Evolutionary conservation across 805 yeast species (phyloP).

Genomic region (Teunomyces gatunensis): DNA sequence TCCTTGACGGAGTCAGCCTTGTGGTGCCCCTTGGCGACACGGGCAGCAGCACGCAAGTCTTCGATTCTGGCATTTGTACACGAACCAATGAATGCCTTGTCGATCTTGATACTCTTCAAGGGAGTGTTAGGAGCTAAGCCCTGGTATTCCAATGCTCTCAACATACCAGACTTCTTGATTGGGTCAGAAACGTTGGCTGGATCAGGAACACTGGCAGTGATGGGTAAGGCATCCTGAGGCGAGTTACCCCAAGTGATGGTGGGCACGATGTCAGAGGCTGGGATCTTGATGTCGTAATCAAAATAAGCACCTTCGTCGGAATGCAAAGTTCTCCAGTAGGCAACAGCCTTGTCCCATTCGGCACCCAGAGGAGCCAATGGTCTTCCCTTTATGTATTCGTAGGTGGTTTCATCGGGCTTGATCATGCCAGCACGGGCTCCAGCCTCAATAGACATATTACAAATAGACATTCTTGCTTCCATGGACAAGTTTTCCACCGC

Average conservation of each 20-base stretch:
- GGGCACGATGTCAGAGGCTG: slow-evolving; percentile 85
- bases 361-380: slow-evolving; percentile 93
- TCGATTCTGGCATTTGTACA: slow-evolving; percentile 98
- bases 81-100: slow-evolving; percentile 96
- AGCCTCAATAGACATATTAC: slow-evolving; percentile 98
- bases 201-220: slow-evolving; percentile 86
- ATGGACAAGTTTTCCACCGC: slow-evolving; percentile 87
- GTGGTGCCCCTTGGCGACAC: slow-evolving; percentile 84
- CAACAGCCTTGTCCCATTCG: slow-evolving; percentile 92
- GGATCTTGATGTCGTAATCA: slow-evolving; percentile 77
- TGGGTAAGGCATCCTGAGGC: slow-evolving; percentile 97
- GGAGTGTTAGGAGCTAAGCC: slow-evolving; percentile 85
- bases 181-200: slow-evolving; percentile 73
- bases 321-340: slow-evolving; percentile 85
- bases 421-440: slow-evolving; percentile 99
- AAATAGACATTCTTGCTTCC: slow-evolving; percentile 99
- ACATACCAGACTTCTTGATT: slow-evolving; percentile 77
- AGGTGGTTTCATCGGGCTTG: slow-evolving; percentile 88
- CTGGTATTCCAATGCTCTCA: slow-evolving; percentile 88
- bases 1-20: slow-evolving; percentile 77
- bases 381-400: slow-evolving; percentile 85
- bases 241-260: slow-evolving; percentile 99
- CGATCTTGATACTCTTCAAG: slow-evolving; percentile 69
- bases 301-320: slow-evolving; percentile 89
- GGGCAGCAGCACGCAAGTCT: slow-evolving; percentile 94